Evolutionary conservation across 129 eudicot genomes (phyloP), one percentile per base, ranked within the genome.

Genomic region (Flaveria bidentis): DNA sequence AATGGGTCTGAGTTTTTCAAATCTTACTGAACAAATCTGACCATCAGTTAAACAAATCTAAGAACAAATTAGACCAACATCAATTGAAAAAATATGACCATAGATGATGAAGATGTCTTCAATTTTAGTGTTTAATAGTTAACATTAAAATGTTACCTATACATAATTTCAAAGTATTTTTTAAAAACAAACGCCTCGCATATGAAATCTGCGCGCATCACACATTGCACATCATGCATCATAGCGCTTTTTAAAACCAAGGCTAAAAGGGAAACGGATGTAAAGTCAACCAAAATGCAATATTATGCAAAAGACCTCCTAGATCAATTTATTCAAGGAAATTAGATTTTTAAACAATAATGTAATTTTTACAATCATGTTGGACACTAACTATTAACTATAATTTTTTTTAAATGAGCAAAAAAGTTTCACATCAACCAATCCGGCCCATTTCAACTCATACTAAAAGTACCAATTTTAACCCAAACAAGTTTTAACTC

Each of bases 311-410:
- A 65, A 33, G 7, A 65, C 2, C 6, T 16, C 23, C 49, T n/a
- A 65, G n/a, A 65, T 65, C 7, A 65, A 7, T 65, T 17, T 65
- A 65, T 65, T 65, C 5, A 33, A 39, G 9, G 22, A 65, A 39
- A 65, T 15, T n/a, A 65, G 23, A 65, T 65, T 7, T 9, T 16
- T 33, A n/a, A 5, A 23, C 2, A n/a, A 39, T n/a, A 65, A 14
- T 65, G 13, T 8, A 33, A 16, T 2, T 36, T 65, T 65, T 65
- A 30, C 49, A 65, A 65, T 39, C 47, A 17, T 33, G 44, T 63
- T 30, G 46, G 70, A 16, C 70, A 36, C 70, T n/a, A 65, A 65
- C 49, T 15, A n/a, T 65, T 36, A 65, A 15, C 36, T 30, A 36
- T 67, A 67, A 3, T 9, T 17, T 18, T 41, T 41, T 60, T 22